Evolutionary conservation across 139 green algal genomes (phyloP).

Genomic region (Limnomonas spitsbergensis): DNA sequence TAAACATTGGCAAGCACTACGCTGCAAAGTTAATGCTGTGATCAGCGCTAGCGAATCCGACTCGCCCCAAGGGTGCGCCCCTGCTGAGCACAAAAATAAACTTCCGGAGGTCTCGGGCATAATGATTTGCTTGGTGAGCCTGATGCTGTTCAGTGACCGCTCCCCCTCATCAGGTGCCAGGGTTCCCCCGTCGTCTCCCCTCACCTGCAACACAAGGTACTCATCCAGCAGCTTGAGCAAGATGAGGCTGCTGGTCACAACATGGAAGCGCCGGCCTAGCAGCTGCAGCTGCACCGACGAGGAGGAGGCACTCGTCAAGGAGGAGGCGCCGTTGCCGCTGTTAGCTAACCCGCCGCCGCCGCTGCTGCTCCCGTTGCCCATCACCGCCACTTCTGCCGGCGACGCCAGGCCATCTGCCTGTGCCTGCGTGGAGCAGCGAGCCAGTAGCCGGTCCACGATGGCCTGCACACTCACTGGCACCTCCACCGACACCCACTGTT

Average conservation of each 20-base stretch:
- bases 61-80: too few relatives aligned
- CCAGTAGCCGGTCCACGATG: conserved; percentile 46
- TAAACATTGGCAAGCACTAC: too few relatives aligned
- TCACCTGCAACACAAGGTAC: conserved; percentile 32
- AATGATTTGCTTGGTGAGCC: too few relatives aligned
- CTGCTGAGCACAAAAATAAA: too few relatives aligned
- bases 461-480: conserved; percentile 56
- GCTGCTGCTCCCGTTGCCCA: neutral
- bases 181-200: neutral
- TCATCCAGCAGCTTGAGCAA: conserved; percentile 61
- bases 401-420: neutral
- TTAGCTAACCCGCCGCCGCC: neutral
- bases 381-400: neutral
- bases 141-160: too few relatives aligned
- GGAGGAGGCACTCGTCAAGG: too few relatives aligned
- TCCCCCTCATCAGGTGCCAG: too few relatives aligned
- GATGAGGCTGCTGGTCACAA: conserved; percentile 66
- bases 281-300: conserved; percentile 32
- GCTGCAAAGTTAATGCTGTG: too few relatives aligned
- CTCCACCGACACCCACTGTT: conserved; percentile 63
- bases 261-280: conserved; percentile 44
- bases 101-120: too few relatives aligned
- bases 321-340: too few relatives aligned
- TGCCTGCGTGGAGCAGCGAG: conserved; percentile 8
- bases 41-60: too few relatives aligned